Evolutionary conservation across 805 yeast species (phyloP), one percentile per base, ranked within the genome.

Genomic region (Candida dajiaensis): DNA sequence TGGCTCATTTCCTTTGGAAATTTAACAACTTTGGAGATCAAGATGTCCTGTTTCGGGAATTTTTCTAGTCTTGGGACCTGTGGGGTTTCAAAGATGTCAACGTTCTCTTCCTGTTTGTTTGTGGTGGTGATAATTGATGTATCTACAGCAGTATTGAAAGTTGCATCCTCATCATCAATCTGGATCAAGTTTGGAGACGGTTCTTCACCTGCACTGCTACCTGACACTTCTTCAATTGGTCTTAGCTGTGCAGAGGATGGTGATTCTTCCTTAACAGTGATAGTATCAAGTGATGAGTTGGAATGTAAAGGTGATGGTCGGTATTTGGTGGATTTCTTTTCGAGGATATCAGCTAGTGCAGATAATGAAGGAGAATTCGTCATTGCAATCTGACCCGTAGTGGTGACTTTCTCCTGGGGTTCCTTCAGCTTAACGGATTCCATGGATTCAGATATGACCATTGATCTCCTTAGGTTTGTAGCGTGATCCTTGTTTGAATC

Each of bases 341-440:
- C 69, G 35, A 71, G 54, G 22, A 70, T 63, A 33, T 64, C 64
- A 1, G 73, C 72, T n/a, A 71, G 49, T 0, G 73, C 74, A 47
- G 71, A 65, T 33, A 71, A 56, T 0, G 74, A 69, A 3, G 76
- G 76, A 2, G 74, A 70, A 20, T 70, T 62, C 4, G 72, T 67
- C 65, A 71, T 68, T 36, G 65, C 64, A 18, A 64, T 26, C 18
- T 39, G 40, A 2, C 41, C 46, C 15, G 16, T 29, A 9, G 25
- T n/a, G 2, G 38, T 39, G 33, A 25, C 45, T 28, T 44, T 39
- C 31, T 47, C 47, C 33, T 45, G 46, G 3, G 35, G 15, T 4
- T 43, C 45, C 23, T 29, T 29, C 21, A 41, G 48, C 26, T 23
- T 50, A 3, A 33, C 41, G 1, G 62, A 58, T 10, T 53, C 59